Evolutionary conservation across 2,329 filamentous ascomycete genomes (phyloP), one percentile per base, ranked within the genome.

Genomic region (Colletotrichum truncatum): DNA sequence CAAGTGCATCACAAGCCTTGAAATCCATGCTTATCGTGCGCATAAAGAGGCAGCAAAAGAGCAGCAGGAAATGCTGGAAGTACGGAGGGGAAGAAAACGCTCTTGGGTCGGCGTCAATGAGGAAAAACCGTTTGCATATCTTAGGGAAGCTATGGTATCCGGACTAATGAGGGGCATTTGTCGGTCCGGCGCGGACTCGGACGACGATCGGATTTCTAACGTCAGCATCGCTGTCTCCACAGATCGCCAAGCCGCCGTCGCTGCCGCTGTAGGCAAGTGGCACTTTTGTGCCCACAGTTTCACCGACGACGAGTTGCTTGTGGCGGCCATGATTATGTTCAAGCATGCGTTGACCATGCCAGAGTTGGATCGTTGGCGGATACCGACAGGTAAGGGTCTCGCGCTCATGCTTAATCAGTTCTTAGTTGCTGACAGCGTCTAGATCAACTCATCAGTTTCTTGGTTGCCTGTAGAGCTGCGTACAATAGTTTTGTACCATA

Each of bases 401-500:
- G n/a, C 26, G 10, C 70, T 69, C 70, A 34, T 71, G 66, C 56
- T 68, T 66, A 64, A 38, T 63, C 58, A 45, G 41, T 41, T 9
- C 30, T n/a, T n/a, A 68, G 30, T 32, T 76, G 72, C 82, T 86
- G 75, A 86, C 78, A 72, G 64, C 66, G 68, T 65, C 56, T 69
- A 93, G 93, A 92, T 71, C 91, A 97, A 76, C 84, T 99, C 26
- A 91, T 92, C 69, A 90, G 88, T 57, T 98, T 97, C 74, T 84
- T 98, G 66, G 87, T 97, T 68, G 94, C 94, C 56, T 96, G 94
- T 73, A 91, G 95, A 67, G 90, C 91, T 49, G 93, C 96, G n/a
- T 99, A 99, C 81, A 98, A 98, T 77, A 92, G 89, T 64, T 97
- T 97, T 76, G 94, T 98, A 34, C 92, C 95, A 21, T 99, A 98